Conservation (phyloP, 2,329 filamentous ascomycete genomes). For the Didymella sp. region DNA sequence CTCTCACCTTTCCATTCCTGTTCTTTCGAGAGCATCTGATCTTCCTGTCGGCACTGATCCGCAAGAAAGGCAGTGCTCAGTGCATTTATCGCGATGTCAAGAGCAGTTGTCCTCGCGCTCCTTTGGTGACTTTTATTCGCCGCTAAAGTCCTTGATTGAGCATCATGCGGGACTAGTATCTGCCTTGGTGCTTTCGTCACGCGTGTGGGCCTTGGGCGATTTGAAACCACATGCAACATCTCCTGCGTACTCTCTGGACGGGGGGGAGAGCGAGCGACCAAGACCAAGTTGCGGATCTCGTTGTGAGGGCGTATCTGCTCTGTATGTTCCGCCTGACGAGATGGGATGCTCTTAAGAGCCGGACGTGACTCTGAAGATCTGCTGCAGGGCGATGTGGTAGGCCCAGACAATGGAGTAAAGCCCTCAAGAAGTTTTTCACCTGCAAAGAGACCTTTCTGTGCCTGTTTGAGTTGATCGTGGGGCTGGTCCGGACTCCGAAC, state of each 20-base stretch:
- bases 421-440: too few relatives aligned
- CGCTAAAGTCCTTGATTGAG: not conserved
- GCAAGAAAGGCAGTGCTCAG: not conserved
- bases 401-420: too few relatives aligned
- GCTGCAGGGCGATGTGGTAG: too few relatives aligned
- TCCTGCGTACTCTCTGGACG: not conserved
- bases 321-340: too few relatives aligned
- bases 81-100: not conserved
- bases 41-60: not conserved
- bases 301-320: not conserved
- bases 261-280: too few relatives aligned
- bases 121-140: not conserved
- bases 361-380: not conserved
- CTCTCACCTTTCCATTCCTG: slow-evolving; percentile 21
- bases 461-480: not conserved
- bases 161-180: not conserved
- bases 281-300: not conserved
- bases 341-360: not conserved
- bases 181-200: slow-evolving; percentile 24
- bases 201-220: not conserved
- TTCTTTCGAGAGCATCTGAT: not conserved
- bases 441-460: too few relatives aligned
- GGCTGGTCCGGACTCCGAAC: not conserved
- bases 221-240: not conserved
- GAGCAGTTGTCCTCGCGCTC: not conserved